Evolutionary conservation across 495 filamentous ascomycete genomes (phyloP).

Genomic region (Lophiotrema nucula): DNA sequence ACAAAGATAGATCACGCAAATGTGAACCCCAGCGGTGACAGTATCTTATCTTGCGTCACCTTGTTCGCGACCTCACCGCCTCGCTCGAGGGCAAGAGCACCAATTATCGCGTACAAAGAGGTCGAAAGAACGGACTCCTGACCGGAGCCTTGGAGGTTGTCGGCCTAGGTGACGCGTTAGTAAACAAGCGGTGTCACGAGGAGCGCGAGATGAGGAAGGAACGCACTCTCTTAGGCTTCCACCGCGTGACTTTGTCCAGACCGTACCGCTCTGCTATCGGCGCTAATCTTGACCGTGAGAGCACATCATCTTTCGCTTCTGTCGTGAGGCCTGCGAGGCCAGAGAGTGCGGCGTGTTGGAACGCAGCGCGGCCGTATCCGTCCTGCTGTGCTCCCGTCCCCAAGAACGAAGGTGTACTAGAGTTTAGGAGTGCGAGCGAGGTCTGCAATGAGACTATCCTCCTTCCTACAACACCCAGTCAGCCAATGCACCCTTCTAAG

Average conservation of each 20-base stretch:
- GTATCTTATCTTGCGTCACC: slow-evolving; percentile 72
- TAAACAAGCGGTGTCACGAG: not conserved
- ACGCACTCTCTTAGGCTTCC: slow-evolving; percentile 79
- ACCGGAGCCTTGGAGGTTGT: slow-evolving; percentile 70
- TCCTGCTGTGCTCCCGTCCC: slow-evolving; percentile 40
- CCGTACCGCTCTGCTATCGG: slow-evolving; percentile 67
- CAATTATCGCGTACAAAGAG: slow-evolving; percentile 79
- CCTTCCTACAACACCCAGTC: slow-evolving; percentile 55
- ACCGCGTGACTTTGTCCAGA: slow-evolving; percentile 71
- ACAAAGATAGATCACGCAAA: too few relatives aligned
- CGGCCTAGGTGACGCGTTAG: slow-evolving; percentile 52
- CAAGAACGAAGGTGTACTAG: slow-evolving; percentile 27
- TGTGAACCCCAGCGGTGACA: slow-evolving; percentile 48
- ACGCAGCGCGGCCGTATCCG: slow-evolving; percentile 60
- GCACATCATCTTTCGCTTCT: slow-evolving; percentile 55
- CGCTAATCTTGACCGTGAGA: slow-evolving; percentile 59
- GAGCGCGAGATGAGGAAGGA: not conserved
- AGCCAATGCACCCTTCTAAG: not conserved
- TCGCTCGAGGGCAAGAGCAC: slow-evolving; percentile 80
- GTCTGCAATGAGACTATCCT: slow-evolving; percentile 77
- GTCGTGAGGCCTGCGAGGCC: slow-evolving; percentile 66
- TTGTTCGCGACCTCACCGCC: slow-evolving; percentile 75
- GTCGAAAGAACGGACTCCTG: slow-evolving; percentile 68
- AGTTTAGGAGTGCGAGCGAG: slow-evolving; percentile 66
- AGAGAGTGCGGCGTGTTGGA: slow-evolving; percentile 68